Base-by-base conservation (phyloP, 495 filamentous ascomycete genomes). In the Neurospora sp. region DNA sequence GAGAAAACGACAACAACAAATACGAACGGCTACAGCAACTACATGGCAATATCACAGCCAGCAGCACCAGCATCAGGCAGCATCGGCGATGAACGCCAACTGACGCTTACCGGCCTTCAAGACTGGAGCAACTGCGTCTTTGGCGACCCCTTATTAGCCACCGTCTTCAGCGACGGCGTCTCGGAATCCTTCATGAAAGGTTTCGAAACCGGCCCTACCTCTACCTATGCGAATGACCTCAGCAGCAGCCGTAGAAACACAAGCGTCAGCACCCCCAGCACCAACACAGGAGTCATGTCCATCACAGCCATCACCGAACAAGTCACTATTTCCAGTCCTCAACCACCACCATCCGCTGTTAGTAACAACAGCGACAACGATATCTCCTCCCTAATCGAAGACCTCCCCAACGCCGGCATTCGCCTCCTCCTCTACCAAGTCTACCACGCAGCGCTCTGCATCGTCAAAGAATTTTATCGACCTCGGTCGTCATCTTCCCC, bases 101-200 rank as follows among this genome's bases (percentile, higher is more conserved):
- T 81, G 13, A 69, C 71, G 4, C 73, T 84, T 24, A 79, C 76
- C 8, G 83, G 84, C 17, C 74, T 85, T 11, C 75, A 76, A 39
- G 82, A 86, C 76, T 90, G 86, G 84, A 86, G 85, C 42, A 84
- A 85, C 71, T 84, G 83, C 70, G 72, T 90, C 13, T 90, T 90
- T 76, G 89, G 89, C 39, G 89, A 91, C 74, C 88, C 88, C 4
- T 78, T 88, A 21, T 78, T 91, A 59, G 83, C 83, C 4, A 82
- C 81, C 5, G 84, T 83, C 6, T 89, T 90, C 75, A 78, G 77
- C 66, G 82, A 82, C 15, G 77, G 80, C 24, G 82, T 83, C 0
- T 83, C 81, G 13, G 74, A 81, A 11, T 83, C 81, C 2, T 88
- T 89, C 73, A 77, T 85, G 2, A 75, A 74, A 37, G 83, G 83